Evolutionary conservation across 805 yeast genomes (phyloP).

Genomic region (Ogataea angusta): DNA sequence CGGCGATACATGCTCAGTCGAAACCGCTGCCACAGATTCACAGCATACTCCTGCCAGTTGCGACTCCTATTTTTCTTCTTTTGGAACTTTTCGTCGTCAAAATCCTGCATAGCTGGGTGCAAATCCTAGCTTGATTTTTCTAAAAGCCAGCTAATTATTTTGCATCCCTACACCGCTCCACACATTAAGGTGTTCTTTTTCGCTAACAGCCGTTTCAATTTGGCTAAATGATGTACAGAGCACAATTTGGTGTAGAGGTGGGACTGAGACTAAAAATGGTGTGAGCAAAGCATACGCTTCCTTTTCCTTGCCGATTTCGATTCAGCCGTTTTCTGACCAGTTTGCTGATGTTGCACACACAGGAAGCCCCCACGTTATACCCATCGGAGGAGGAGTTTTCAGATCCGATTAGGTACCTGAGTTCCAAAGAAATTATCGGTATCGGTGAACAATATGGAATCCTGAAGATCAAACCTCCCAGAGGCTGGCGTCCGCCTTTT

Average conservation of each 20-base stretch:
- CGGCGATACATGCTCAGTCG: conserved; percentile 9
- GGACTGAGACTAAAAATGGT: background rate
- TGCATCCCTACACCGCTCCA: conserved; percentile 1
- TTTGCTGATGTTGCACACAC: conserved; percentile 19
- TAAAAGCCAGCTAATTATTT: conserved; percentile 7
- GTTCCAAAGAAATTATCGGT: conserved; percentile 36
- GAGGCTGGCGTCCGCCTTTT: conserved; percentile 53
- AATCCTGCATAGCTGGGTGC: conserved; percentile 7
- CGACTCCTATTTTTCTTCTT: conserved; percentile 14
- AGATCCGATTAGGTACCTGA: conserved; percentile 49
- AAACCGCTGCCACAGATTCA: conserved; percentile 9
- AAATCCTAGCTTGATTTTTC: background rate
- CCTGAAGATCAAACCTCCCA: conserved; percentile 52
- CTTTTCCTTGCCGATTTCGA: background rate
- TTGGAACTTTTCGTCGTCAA: conserved; percentile 21
- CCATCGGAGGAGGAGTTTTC: conserved; percentile 45
- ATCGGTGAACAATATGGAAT: conserved; percentile 49
- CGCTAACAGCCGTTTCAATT: background rate
- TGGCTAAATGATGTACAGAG: conserved; percentile 1
- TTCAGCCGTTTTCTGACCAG: background rate
- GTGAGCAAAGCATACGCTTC: conserved; percentile 1
- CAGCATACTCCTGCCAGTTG: conserved; percentile 5
- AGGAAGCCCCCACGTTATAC: conserved; percentile 46
- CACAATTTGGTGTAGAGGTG: conserved; percentile 1
- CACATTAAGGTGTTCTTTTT: background rate